Base-by-base conservation (phyloP, 2,329 filamentous ascomycete species). In the Cercospora zeae-maydis region DNA sequence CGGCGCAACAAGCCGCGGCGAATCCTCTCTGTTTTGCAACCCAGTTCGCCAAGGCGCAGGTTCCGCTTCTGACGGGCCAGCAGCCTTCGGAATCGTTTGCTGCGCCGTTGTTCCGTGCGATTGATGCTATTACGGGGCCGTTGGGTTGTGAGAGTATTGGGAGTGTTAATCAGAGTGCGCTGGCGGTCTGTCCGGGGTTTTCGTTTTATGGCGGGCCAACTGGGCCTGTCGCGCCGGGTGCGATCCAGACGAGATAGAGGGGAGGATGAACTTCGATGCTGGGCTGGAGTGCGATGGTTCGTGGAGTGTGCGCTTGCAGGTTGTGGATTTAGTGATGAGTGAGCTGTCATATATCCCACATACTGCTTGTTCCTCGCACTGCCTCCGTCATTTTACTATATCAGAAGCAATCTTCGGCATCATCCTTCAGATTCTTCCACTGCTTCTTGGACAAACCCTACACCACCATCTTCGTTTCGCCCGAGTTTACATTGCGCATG, bases 11-110 rank as follows among this genome's bases (percentile, higher is more conserved):
- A 59, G 63, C 65, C 21, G 67, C 68, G 30, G 52, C 56, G 31
- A 72, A 67, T 67, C 72, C 72, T 0, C 14, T 70, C 31, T 74
- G 71, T 65, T 72, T 72, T 65, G 69, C 63, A n/a, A 34, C 56
- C 13, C 64, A 64, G 58, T 72, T 69, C 55, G 66, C 66, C 14
- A 58, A 62, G 33, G 68, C 66, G 6, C 63, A 72, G 64, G 54
- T 58, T 19, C 67, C 70, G 2, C 55, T 62, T n/a, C 19, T 71
- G 13, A 69, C 68, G 1, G 69, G 70, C 10, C 51, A 72, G 11
- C 24, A 14, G 14, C 10, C 53, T 21, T 39, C 33, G 10, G 31
- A 51, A 14, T 13, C 59, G 5, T 36, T 30, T 31, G 53, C 63
- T 30, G 42, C 55, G 0, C 62, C 70, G 5, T 57, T 72, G 19